phyloP scores from a whole-genome alignment of 768 basidiomycete genomes.

The Gymnopilus dilepis region DNA sequence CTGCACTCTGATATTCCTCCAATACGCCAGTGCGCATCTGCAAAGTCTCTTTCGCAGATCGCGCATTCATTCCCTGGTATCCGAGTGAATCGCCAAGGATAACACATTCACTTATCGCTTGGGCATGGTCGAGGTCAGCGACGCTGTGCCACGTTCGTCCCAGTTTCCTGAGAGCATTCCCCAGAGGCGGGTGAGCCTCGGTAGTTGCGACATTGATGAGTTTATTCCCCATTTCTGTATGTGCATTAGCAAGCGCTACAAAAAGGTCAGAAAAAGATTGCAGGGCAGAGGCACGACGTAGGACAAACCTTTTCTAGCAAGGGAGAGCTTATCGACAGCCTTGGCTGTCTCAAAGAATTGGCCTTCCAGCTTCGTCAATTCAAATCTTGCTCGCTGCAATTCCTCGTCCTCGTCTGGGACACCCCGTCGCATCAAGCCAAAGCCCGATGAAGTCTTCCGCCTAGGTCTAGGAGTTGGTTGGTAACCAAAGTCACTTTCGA shows the following conservation, averaged over 20 bases:
- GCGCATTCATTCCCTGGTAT: slow-evolving; percentile 97
- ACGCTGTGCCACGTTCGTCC: slow-evolving; percentile 88
- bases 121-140: slow-evolving; percentile 87
- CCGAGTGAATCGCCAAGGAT: slow-evolving; percentile 95
- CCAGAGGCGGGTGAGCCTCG: slow-evolving; percentile 85
- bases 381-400: slow-evolving; percentile 86
- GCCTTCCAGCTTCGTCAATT: slow-evolving; percentile 89
- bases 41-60: slow-evolving; percentile 94
- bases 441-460: slow-evolving; percentile 75
- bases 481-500: slow-evolving; percentile 98
- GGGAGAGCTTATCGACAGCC: slow-evolving; percentile 85
- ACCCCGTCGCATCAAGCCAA: slow-evolving; percentile 75
- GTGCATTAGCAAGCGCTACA: slow-evolving; percentile 75
- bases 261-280: slow-evolving; percentile 8
- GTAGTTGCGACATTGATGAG: slow-evolving; percentile 87
- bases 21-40: slow-evolving; percentile 88
- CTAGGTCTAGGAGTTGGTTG: slow-evolving; percentile 81
- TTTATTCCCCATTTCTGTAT: slow-evolving; percentile 94
- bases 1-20: slow-evolving; percentile 93
- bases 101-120: slow-evolving; percentile 93
- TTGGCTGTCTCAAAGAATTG: slow-evolving; percentile 94
- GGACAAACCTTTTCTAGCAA: slow-evolving; percentile 73
- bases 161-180: slow-evolving; percentile 81
- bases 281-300: background rate
- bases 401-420: slow-evolving; percentile 96